These are phyloP conservation scores for Lepidium africanum DNA, from an alignment of 345 rosid species.

Conservation along the genomic window DNA sequence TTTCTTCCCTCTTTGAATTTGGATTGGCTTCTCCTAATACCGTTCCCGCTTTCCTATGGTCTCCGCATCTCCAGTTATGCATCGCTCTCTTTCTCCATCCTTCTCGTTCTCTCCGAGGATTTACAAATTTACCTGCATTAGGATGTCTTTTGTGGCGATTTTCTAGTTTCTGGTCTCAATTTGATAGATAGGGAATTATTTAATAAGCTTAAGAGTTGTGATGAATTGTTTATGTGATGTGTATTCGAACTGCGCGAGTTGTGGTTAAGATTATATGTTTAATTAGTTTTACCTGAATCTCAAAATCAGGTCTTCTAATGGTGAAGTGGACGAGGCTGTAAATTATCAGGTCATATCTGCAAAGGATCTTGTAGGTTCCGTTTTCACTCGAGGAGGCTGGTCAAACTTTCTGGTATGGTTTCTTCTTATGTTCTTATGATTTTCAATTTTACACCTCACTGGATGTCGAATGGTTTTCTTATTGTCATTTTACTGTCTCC, in stretches of 20 bases:
- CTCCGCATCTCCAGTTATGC: slow-evolving; percentile 44
- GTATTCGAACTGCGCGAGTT: neutral
- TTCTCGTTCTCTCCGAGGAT: neutral
- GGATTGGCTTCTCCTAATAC: slow-evolving; percentile 40
- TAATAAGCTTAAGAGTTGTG: neutral
- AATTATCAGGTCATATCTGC: slow-evolving; percentile 71
- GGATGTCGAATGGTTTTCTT: neutral
- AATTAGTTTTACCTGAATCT: neutral
- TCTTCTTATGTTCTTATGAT: neutral
- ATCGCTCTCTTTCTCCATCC: neutral
- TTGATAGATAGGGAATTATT: neutral
- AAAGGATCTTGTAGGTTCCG: slow-evolving; percentile 58
- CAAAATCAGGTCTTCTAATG: slow-evolving; percentile 27
- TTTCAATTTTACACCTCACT: neutral
- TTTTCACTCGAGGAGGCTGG: slow-evolving; percentile 73
- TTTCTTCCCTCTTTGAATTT: slow-evolving; percentile 23
- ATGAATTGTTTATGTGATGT: neutral
- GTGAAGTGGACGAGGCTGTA: slow-evolving; percentile 36
- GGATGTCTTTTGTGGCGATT: neutral
- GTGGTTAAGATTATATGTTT: neutral
- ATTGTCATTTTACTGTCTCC: neutral
- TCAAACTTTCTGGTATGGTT: slow-evolving; percentile 60
- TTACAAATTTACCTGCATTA: neutral
- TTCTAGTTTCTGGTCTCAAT: neutral
- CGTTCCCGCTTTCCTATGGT: slow-evolving; percentile 83